Base-by-base conservation (phyloP, 1,284 basidiomycete species). In the Melampsora larici-populina region DNA sequence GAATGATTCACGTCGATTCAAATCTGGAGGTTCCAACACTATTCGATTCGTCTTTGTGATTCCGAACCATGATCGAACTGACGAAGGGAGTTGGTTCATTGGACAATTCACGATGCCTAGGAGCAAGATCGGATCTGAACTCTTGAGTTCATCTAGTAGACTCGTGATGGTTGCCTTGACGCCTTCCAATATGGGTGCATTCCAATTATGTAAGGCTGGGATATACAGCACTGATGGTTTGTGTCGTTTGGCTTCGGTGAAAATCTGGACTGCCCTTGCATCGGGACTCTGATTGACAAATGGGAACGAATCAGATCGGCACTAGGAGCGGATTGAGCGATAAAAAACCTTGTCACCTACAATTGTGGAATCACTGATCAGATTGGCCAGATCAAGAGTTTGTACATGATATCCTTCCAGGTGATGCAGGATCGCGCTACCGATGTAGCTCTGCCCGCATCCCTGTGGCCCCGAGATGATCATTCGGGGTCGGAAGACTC, bases 221-320 rank as follows among this genome's bases (percentile, higher is more conserved):
- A 99, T 93, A 84, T 94, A 99, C 68, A 99, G 88, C 60, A 99
- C 90, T 0, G 94, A 95, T 0, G 97, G 97, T 81, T 97, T 95
- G 83, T 97, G 93, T 40, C 97, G 90, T 84, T 97, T 98, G 0
- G 97, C 97, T 84, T 99, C 97, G 24, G 95, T 89, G 81, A 99
- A 98, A n/a, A 97, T 87, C 81, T 98, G 96, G 1, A 98, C 93
- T 76, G 97, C 90, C 1, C 92, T 90, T 0, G 96, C 92, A 85
- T 99, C 97, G 2, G 90, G 86, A 3, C 94, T 94, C 92, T 94
- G 80, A 9, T 18, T 66, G 18, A 36, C 51, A 48, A 58, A 65
- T 11, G 9, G 31, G 29, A 33, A 11, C n/a, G 63, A 15, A 65
- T 65, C 29, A 65, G 21, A 21, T 31, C 2, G n/a, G 18, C 4